A percentile compares a stretch with the other conserved stretches of the same genome.
phyloP scores from a whole-genome alignment of 1,284 basidiomycete genomes.

The Porodaedalea pini region DNA sequence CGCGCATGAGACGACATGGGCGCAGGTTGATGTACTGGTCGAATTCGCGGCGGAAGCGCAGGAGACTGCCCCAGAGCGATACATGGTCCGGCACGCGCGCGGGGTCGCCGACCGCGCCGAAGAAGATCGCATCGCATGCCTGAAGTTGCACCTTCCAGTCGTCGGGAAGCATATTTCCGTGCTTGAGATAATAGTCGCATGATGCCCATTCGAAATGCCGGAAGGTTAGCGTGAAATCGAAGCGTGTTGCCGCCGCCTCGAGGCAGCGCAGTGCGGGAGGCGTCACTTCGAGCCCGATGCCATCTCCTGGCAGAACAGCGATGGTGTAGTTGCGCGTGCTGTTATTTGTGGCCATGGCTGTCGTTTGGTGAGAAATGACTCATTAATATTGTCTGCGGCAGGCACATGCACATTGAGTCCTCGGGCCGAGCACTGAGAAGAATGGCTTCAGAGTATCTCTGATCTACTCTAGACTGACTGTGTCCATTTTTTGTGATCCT shows the following conservation, averaged over 20 bases:
- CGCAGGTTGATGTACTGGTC: constrained; percentile 56
- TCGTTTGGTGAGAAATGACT: constrained; percentile 1
- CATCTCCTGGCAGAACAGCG: constrained; percentile 54
- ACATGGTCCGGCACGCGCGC: constrained; percentile 50
- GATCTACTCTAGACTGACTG: neutral
- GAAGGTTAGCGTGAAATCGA: constrained; percentile 34
- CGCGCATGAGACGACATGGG: constrained; percentile 48
- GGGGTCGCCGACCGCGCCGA: constrained; percentile 40
- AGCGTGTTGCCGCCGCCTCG: constrained; percentile 28
- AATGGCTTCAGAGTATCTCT: neutral
- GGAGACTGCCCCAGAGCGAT: constrained; percentile 50
- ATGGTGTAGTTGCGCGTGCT: constrained; percentile 37
- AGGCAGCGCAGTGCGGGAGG: constrained; percentile 40
- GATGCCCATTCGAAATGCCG: constrained; percentile 38
- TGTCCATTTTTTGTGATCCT: neutral
- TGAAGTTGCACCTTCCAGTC: constrained; percentile 34
- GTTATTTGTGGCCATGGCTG: constrained; percentile 7
- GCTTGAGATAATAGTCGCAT: constrained; percentile 30
- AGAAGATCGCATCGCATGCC: constrained; percentile 37
- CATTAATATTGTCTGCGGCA: neutral
- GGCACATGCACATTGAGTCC: neutral
- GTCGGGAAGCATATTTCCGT: constrained; percentile 36
- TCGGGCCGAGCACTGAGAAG: neutral
- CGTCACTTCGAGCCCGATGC: constrained; percentile 54
- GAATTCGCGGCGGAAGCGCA: constrained; percentile 49